Evolutionary conservation across 2,329 filamentous ascomycete species (phyloP).

Genomic region (Dactylellina sp.): DNA sequence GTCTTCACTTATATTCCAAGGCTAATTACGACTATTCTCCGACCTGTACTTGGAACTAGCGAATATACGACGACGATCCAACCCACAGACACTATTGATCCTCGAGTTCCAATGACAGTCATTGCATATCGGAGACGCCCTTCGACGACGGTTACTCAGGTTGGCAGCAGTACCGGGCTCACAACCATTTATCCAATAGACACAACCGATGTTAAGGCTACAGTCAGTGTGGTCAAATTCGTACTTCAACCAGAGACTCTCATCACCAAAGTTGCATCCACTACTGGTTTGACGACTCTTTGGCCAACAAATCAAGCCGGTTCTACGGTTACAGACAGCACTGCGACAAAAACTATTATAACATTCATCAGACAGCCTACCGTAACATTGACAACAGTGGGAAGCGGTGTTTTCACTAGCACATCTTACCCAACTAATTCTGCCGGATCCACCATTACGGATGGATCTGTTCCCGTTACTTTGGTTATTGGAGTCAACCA

Average conservation of each 20-base stretch:
- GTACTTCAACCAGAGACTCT: not conserved
- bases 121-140: not conserved
- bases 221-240: not conserved
- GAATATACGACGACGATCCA: conserved; percentile 4
- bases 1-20: no score
- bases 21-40: not conserved
- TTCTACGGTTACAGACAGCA: not conserved
- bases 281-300: not conserved
- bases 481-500: no score
- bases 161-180: not conserved
- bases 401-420: no score
- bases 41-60: not conserved
- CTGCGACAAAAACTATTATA: not conserved
- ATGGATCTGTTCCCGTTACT: no score
- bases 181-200: conserved; percentile 3
- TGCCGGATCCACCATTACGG: no score
- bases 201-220: not conserved
- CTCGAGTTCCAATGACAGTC: not conserved
- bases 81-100: not conserved
- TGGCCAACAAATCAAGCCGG: not conserved
- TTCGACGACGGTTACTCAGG: not conserved
- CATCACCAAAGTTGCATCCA: not conserved
- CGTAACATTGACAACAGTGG: not conserved
- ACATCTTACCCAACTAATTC: no score
- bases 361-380: conserved; percentile 4